These are phyloP conservation scores for Phyllosticta citribraziliensis DNA, from an alignment of 2,329 filamentous ascomycete species.

Conservation along the genomic window DNA sequence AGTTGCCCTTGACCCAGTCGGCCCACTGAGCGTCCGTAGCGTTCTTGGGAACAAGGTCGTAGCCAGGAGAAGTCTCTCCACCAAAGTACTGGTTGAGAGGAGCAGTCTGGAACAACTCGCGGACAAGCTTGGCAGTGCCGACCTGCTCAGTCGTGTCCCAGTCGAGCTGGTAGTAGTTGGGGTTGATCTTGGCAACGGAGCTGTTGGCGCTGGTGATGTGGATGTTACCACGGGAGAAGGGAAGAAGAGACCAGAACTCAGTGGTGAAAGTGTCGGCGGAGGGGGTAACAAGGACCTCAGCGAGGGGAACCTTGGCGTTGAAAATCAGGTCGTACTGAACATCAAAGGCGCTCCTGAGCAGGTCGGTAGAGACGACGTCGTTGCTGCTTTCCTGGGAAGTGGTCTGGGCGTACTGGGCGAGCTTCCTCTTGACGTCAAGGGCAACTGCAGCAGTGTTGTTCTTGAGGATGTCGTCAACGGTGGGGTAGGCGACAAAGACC, in stretches of 20 bases:
- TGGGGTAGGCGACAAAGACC: conserved; percentile 27
- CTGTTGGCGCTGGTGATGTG: conserved; percentile 20
- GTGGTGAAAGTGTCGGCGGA: conserved; percentile 21
- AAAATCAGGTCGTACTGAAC: conserved; percentile 17
- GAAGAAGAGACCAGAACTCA: conserved; percentile 31
- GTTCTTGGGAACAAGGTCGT: conserved; percentile 15
- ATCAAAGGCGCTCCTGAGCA: conserved; percentile 13
- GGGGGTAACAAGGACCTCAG: conserved; percentile 37
- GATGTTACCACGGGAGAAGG: conserved; percentile 26
- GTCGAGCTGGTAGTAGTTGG: conserved; percentile 33
- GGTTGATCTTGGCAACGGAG: conserved; percentile 27
- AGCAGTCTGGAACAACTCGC: conserved; percentile 20
- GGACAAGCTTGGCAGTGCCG: conserved; percentile 22
- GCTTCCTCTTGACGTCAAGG: conserved; percentile 12
- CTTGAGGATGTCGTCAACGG: conserved; percentile 27
- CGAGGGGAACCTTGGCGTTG: conserved; percentile 26
- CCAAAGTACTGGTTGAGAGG: conserved; percentile 19
- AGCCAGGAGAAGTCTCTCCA: conserved; percentile 17
- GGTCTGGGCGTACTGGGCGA: neutral
- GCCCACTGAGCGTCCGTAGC: conserved; percentile 16
- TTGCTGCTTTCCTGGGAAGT: neutral
- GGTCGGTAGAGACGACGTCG: neutral
- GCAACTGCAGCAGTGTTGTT: conserved; percentile 16
- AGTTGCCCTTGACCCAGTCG: conserved; percentile 16
- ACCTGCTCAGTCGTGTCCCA: conserved; percentile 29